Conservation (phyloP, 163 green algal species). For the Coccomyxa subellipsoidea region DNA sequence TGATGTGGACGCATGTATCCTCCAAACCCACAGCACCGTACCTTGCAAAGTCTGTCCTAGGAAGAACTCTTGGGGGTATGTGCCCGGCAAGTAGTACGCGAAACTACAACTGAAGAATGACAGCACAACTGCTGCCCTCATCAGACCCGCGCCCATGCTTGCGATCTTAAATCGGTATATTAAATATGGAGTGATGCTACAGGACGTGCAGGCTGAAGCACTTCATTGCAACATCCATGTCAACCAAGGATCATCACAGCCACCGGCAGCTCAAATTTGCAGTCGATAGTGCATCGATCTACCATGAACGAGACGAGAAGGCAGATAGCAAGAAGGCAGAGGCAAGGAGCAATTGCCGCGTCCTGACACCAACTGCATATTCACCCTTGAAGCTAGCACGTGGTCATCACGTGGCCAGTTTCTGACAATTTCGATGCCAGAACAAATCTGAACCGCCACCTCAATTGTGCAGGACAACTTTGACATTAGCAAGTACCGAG, state of each 20-base stretch:
- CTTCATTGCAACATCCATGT: not conserved
- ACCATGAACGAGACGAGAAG: no score
- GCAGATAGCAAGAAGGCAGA: not conserved
- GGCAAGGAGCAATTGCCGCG: not conserved
- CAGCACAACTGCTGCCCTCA: constrained; percentile 5
- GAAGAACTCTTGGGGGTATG: constrained; percentile 67
- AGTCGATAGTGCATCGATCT: no score
- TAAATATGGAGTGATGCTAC: not conserved
- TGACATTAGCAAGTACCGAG: no score
- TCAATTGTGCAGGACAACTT: no score
- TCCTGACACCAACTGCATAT: not conserved
- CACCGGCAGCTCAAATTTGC: no score
- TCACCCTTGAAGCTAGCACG: not conserved
- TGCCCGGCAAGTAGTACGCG: constrained; percentile 74
- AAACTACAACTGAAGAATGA: not conserved
- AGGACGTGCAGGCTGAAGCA: not conserved
- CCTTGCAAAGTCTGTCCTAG: constrained; percentile 44
- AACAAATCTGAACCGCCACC: not conserved
- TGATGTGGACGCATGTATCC: not conserved
- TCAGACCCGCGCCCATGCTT: not conserved
- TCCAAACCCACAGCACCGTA: constrained; percentile 12
- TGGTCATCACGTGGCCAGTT: not conserved
- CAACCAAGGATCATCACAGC: not conserved
- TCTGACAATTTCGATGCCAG: not conserved
- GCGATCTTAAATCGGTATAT: not conserved